Percentiles rank a stretch among this genome's conserved stretches.
These are phyloP conservation scores for Trichosanthes truncata DNA, from an alignment of 306 rosid species.

Conservation along the genomic window DNA sequence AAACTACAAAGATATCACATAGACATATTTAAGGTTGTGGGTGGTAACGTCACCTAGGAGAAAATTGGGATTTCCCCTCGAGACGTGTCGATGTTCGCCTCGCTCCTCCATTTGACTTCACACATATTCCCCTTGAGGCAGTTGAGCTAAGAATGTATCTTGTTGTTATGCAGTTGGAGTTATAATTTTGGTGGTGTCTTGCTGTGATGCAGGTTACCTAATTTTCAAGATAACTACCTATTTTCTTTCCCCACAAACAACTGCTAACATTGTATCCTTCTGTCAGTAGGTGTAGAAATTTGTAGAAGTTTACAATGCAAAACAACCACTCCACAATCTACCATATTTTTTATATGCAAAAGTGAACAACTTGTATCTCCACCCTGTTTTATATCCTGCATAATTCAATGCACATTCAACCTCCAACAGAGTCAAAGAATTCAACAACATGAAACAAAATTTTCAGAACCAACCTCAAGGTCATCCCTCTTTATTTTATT, in stretches of 20 bases:
- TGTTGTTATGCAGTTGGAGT: neutral
- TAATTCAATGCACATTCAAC: constrained; percentile 1
- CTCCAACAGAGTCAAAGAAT: neutral
- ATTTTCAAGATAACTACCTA: neutral
- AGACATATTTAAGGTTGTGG: neutral
- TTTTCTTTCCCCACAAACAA: neutral
- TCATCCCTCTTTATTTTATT: neutral
- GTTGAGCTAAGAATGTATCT: neutral
- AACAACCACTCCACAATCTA: constrained; percentile 2
- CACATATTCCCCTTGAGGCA: neutral
- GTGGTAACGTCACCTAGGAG: neutral
- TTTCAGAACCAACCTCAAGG: constrained; percentile 18
- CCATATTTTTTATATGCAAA: neutral
- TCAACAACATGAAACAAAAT: constrained; percentile 13
- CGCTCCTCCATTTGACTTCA: neutral
- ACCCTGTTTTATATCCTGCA: neutral
- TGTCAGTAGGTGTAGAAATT: neutral
- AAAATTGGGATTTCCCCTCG: neutral
- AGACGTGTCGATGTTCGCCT: neutral
- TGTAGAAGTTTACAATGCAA: neutral
- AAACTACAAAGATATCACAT: neutral
- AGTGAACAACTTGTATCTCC: neutral
- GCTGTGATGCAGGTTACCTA: neutral
- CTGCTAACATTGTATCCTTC: constrained; percentile 1
- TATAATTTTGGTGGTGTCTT: constrained; percentile 5